Base-by-base conservation (phyloP, 257 asterid species). In the Solanum chmielewskii region DNA sequence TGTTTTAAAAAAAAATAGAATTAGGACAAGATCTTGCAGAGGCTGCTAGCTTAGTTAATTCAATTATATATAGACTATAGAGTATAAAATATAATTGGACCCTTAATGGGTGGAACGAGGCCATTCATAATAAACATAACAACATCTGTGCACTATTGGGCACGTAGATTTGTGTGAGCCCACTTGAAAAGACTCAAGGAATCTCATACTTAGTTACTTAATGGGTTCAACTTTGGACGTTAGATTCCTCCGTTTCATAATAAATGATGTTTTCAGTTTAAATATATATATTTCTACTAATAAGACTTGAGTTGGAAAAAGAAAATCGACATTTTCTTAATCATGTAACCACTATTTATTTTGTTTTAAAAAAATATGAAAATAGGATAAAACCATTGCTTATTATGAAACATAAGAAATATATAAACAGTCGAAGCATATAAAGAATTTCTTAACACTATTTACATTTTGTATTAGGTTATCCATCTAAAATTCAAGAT, bases 151-250 rank as follows among this genome's bases (percentile, higher is more conserved):
- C 83, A 89, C 94, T 87, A 94, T 91, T 93, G 95, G 95, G 90
- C 93, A 92, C 92, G 91, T 91, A 91, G 95, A 93, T 94, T 90
- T 91, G 95, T 91, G 92, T 89, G 93, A 89, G 93, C 94, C 94
- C 93, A 92, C 98, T 91, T 90, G 88, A 89, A 92, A 90, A 89
- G 92, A 89, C 88, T 91, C 89, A 86, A 90, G 87, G 91, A 91
- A 90, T 91, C 95, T 87, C 86, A 89, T 87, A 90, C 90, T 89
- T 56, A 86, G 86, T 89, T 86, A 84, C 85, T 89, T 88, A 86
- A 87, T 89, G 90, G 92, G 89, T 86, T 85, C 69, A 68, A 64
- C 56, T 29, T 81, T 49, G 0, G 2, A 29, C 7, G 20, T 37
- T 11, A 33, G 4, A 74, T 69, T 25, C 1, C 1, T 7, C 0